These are phyloP conservation scores for Ganoderma leucocontextum DNA, from an alignment of 1,284 basidiomycete genomes.

Conservation along the genomic window DNA sequence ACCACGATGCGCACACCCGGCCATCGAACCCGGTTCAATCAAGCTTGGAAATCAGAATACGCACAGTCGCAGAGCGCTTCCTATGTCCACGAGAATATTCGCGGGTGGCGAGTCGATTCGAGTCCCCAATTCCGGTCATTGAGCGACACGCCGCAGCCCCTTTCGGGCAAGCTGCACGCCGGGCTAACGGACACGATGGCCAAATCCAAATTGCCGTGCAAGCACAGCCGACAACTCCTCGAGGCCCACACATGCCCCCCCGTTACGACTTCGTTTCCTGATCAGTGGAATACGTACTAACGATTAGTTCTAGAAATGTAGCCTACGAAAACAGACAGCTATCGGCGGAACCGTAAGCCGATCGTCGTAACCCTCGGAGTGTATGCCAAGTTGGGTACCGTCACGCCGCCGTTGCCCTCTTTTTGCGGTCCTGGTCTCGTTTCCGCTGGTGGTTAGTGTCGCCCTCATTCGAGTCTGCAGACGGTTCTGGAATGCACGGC, in stretches of 20 bases:
- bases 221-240: slow-evolving; percentile 21
- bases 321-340: slow-evolving; percentile 29
- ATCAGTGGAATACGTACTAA: slow-evolving; percentile 33
- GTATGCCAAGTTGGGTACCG: slow-evolving; percentile 5
- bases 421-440: slow-evolving; percentile 38
- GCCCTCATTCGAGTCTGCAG: slow-evolving; percentile 22
- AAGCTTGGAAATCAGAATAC: slow-evolving; percentile 31
- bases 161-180: slow-evolving; percentile 21
- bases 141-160: slow-evolving; percentile 13
- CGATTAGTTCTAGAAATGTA: slow-evolving; percentile 32
- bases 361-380: slow-evolving; percentile 17
- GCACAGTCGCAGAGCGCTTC: slow-evolving; percentile 29
- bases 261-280: slow-evolving; percentile 19
- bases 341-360: slow-evolving; percentile 9
- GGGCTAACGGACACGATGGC: slow-evolving; percentile 17
- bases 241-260: slow-evolving; percentile 27
- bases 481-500: slow-evolving; percentile 16
- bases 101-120: slow-evolving; percentile 19
- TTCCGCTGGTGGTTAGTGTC: slow-evolving; percentile 31
- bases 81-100: slow-evolving; percentile 19
- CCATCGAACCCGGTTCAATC: slow-evolving; percentile 19
- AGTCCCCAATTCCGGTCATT: slow-evolving; percentile 19
- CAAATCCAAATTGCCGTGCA: slow-evolving; percentile 20
- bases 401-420: slow-evolving; percentile 34
- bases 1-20: slow-evolving; percentile 26